Base-by-base conservation (phyloP, 169 alveolate species). In the Babesia sp. region DNA sequence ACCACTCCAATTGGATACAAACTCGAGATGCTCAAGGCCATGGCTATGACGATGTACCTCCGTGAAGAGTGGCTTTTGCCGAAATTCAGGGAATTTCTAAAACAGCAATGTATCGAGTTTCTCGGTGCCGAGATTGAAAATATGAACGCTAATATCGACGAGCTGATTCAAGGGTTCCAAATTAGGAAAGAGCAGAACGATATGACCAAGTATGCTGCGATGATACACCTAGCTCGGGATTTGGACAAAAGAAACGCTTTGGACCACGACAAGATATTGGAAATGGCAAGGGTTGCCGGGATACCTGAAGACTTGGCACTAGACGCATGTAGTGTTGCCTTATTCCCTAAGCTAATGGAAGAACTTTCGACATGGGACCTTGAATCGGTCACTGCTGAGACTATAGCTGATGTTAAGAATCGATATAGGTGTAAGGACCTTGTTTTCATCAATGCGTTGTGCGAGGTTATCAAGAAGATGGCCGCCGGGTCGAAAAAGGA, bases 341-440 rank as follows among this genome's bases (percentile, higher is more conserved):
- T 45, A 31, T 74, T 61, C 69, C 54, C 18, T 24, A 6, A 33
- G 20, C 68, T 74, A 39, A n/a, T n/a, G 41, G 51, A 77, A n/a
- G 86, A 77, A 18, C 24, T 77, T 20, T 36, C 44, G 29, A n/a
- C 18, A 50, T 44, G 71, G 63, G 86, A 77, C 75, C 55, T 77
- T 34, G 58, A 63, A 2, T 18, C 64, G 7, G 63, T 77, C 1
- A 66, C 71, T n/a, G 39, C 68, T 34, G 80, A 69, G 26, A 16
- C 9, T 18, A 42, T 77, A 33, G 36, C 20, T 16, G 64, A 53
- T n/a, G 41, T 77, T 18, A 77, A 68, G 50, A 9, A 26, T 3
- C 55, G 73, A 42, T 77, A 77, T 57, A 60, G 71, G 58, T 50
- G 73, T 39, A 37, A 18, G 36, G 86, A 77, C 50, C 69, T 68